Evolutionary conservation across 2,329 filamentous ascomycete species (phyloP), one percentile per base, ranked within the genome.

Genomic region (Lachnellula arida): DNA sequence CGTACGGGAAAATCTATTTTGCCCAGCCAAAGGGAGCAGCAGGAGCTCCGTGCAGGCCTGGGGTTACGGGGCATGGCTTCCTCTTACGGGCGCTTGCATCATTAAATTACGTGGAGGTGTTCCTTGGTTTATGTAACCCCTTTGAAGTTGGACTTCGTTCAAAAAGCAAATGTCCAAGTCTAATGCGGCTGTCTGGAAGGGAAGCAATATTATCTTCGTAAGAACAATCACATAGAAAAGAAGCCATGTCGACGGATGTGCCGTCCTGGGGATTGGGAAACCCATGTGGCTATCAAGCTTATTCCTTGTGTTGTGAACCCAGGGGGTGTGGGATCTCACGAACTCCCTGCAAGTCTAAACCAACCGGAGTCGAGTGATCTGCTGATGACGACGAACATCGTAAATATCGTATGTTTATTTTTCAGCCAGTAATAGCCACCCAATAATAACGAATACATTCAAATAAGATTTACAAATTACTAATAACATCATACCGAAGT

Each of bases 261-360:
- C 42, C 32, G 28, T 23, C 34, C 49, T 43, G 55, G 57, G 59
- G 19, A 49, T 35, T 19, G 15, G 51, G 37, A 37, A 15, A 46
- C 35, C 57, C 58, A 60, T 62, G 58, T 65, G 62, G 57, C 48
- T 40, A 55, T 58, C 58, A 64, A 59, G 53, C 57, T 59, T 61
- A 39, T 63, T 55, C 61, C 62, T 60, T 62, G 61, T 34, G 39
- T 12, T 28, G 50, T 43, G 53, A 48, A 49, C 44, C 49, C 37
- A 46, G 25, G 46, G 39, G 34, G 19, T 39, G 25, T 51, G 43
- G 51, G 57, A 53, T 59, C 28, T 46, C 53, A 53, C 37, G 55
- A 60, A 55, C 53, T 55, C 48, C 46, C 47, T 59, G 56, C 51
- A 47, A 55, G 56, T 59, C 57, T 49, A 56, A 55, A 63, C 62